These are phyloP conservation scores for Lachancea sp. DNA, from an alignment of 805 yeast genomes.

Conservation along the genomic window DNA sequence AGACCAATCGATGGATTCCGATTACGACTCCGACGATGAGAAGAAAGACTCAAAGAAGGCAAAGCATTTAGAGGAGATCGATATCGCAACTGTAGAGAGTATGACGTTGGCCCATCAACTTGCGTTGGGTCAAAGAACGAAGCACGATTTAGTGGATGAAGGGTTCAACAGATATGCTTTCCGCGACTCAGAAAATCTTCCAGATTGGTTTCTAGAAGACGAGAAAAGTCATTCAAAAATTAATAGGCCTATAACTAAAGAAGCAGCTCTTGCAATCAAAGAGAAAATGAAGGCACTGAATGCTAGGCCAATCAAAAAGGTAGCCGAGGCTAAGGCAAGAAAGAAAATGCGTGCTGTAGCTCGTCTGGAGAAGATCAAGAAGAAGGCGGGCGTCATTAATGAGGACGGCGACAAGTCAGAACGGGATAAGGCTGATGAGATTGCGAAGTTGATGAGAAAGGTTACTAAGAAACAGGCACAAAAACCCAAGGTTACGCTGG, in stretches of 20 bases:
- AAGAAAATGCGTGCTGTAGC: slow-evolving; percentile 88
- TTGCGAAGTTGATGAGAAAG: slow-evolving; percentile 76
- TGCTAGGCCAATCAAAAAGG: slow-evolving; percentile 98
- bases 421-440: slow-evolving; percentile 91
- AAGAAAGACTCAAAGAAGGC: slow-evolving; percentile 36
- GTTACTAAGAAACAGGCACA: slow-evolving; percentile 61
- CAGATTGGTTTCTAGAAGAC: slow-evolving; percentile 96
- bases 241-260: slow-evolving; percentile 89
- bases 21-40: slow-evolving; percentile 50
- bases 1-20: slow-evolving; percentile 36
- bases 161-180: slow-evolving; percentile 90
- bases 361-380: slow-evolving; percentile 80
- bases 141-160: slow-evolving; percentile 82
- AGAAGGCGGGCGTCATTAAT: slow-evolving; percentile 85
- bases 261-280: slow-evolving; percentile 72
- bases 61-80: slow-evolving; percentile 59
- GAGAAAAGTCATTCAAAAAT: slow-evolving; percentile 82
- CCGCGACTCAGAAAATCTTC: slow-evolving; percentile 84
- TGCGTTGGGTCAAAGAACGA: slow-evolving; percentile 81
- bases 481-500: slow-evolving; percentile 81
- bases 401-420: slow-evolving; percentile 86
- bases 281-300: slow-evolving; percentile 75
- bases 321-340: slow-evolving; percentile 94
- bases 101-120: slow-evolving; percentile 97
- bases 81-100: slow-evolving; percentile 87